Evolutionary conservation across 495 filamentous ascomycete species (phyloP).

Genomic region (Cercophora newfieldiana): DNA sequence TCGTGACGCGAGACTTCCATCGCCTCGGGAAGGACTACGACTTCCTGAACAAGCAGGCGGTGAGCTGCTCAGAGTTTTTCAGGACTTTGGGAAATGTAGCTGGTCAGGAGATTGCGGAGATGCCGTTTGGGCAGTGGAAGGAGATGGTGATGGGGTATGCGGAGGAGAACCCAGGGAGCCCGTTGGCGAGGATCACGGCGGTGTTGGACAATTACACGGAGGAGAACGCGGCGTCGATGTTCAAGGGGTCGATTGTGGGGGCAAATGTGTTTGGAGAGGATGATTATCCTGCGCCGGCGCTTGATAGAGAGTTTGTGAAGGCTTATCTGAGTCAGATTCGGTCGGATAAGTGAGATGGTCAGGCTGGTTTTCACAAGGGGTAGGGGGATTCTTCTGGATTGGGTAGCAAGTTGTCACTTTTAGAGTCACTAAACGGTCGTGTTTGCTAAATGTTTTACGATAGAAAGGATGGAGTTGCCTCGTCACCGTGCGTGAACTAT

Average conservation of each 20-base stretch:
- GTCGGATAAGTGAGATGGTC: too few relatives aligned
- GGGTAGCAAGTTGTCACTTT: too few relatives aligned
- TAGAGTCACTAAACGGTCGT: too few relatives aligned
- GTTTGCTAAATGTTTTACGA: too few relatives aligned
- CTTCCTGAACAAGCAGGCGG: constrained; percentile 28
- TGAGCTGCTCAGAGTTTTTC: constrained; percentile 31
- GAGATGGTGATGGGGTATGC: constrained; percentile 27
- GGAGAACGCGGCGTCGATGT: constrained; percentile 27
- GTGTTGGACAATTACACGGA: constrained; percentile 30
- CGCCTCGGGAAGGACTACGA: constrained; percentile 34
- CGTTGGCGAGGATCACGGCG: constrained; percentile 32
- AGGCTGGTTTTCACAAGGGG: too few relatives aligned
- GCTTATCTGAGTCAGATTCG: constrained; percentile 23
- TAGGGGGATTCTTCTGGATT: too few relatives aligned
- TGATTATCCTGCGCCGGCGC: constrained; percentile 25
- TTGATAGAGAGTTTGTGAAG: constrained; percentile 24
- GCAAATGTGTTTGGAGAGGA: constrained; percentile 28
- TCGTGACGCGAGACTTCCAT: constrained; percentile 28
- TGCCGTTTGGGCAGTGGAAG: constrained; percentile 29
- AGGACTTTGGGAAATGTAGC: constrained; percentile 3
- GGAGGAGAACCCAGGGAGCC: constrained; percentile 22
- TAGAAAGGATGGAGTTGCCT: too few relatives aligned
- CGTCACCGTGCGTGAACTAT: too few relatives aligned
- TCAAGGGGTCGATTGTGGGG: constrained; percentile 26
- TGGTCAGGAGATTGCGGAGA: constrained; percentile 3